Conservation (phyloP, 257 asterid species). For the Jaltomata sinuosa region DNA sequence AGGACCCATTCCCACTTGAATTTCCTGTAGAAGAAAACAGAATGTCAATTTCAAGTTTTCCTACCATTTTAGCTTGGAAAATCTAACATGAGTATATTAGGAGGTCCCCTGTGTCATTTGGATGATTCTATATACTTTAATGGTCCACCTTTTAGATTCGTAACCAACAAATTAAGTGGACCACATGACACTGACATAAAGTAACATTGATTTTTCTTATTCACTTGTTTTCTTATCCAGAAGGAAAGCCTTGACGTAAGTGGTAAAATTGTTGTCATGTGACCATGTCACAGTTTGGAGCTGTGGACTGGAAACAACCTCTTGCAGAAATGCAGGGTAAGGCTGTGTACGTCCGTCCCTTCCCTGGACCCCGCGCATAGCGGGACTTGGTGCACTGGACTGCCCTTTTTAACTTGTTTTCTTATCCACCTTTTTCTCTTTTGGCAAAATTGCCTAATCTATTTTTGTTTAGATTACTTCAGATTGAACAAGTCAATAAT, state of each 20-base stretch:
- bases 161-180: background rate
- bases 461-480: background rate
- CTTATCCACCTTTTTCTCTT: background rate
- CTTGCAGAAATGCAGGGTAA: no score
- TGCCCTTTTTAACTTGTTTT: background rate
- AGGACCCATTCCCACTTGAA: slow-evolving; percentile 98
- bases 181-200: background rate
- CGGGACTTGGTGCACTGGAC: background rate
- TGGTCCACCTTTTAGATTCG: slow-evolving; percentile 2
- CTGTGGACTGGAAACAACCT: background rate
- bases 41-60: slow-evolving; percentile 1
- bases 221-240: background rate
- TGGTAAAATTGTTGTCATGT: background rate
- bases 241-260: background rate
- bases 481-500: background rate
- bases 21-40: slow-evolving; percentile 43
- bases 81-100: background rate
- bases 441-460: background rate
- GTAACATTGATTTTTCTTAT: background rate
- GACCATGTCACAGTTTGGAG: background rate
- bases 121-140: background rate
- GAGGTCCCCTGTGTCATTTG: slow-evolving; percentile 1
- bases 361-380: background rate
- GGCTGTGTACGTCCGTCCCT: background rate
- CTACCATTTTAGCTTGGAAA: background rate